Conservation (phyloP, 2,329 filamentous ascomycete genomes). For the Fusarium avenaceum region DNA sequence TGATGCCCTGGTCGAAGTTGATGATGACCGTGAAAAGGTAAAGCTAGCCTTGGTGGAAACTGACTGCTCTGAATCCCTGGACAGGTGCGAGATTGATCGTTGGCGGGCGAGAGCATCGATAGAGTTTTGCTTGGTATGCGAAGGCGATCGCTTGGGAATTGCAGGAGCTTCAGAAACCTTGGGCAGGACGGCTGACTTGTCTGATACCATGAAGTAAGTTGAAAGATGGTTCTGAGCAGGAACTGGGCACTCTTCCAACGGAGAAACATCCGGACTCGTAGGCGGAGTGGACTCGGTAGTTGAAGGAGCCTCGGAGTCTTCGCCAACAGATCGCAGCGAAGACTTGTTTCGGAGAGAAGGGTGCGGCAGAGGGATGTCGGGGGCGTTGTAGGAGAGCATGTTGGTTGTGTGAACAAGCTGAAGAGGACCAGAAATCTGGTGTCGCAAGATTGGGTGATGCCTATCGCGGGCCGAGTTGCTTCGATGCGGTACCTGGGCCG, state of each 20-base stretch:
- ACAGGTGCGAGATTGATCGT: conserved; percentile 72
- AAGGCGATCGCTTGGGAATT: conserved; percentile 83
- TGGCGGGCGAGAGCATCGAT: conserved; percentile 79
- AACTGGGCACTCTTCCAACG: conserved; percentile 66
- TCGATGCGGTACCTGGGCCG: conserved; percentile 59
- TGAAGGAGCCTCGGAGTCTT: conserved; percentile 78
- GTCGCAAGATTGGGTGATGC: conserved; percentile 62
- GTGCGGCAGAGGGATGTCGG: conserved; percentile 78
- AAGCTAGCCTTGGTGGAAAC: conserved; percentile 70
- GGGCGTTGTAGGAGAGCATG: conserved; percentile 94
- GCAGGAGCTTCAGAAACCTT: conserved; percentile 59
- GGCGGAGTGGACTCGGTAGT: conserved; percentile 70
- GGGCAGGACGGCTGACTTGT: conserved; percentile 56
- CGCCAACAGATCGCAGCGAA: conserved; percentile 65
- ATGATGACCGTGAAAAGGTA: conserved; percentile 69
- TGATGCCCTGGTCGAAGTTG: conserved; percentile 67
- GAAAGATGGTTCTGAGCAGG: conserved; percentile 76
- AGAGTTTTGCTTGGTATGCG: conserved; percentile 87
- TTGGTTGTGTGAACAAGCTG: conserved; percentile 95
- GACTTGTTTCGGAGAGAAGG: conserved; percentile 61
- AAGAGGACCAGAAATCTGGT: conserved; percentile 88
- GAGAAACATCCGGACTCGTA: conserved; percentile 76
- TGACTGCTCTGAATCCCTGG: conserved; percentile 66
- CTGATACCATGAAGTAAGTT: conserved; percentile 72
- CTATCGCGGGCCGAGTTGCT: conserved; percentile 63